These are phyloP conservation scores for Xenosphaeropsis pyriputrescens DNA, from an alignment of 2,329 filamentous ascomycete genomes.

Conservation along the genomic window DNA sequence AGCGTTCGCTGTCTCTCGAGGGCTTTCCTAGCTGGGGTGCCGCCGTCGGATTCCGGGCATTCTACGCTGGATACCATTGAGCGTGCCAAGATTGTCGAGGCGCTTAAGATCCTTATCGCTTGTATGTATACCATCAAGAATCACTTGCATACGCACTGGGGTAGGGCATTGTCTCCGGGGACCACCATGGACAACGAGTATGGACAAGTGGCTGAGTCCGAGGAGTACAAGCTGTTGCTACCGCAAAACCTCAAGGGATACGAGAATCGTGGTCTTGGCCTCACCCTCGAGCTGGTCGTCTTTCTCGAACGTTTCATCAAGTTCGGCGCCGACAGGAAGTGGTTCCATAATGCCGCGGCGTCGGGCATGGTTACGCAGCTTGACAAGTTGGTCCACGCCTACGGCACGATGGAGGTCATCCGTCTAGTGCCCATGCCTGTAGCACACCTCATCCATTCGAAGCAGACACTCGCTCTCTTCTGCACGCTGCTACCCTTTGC, in stretches of 20 bases:
- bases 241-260: constrained; percentile 32
- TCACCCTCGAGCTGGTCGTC: constrained; percentile 45
- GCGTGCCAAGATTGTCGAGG: constrained; percentile 35
- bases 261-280: constrained; percentile 41
- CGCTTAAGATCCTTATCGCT: constrained; percentile 41
- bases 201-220: constrained; percentile 17
- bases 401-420: constrained; percentile 51
- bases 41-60: constrained; percentile 18
- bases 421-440: constrained; percentile 48
- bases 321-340: constrained; percentile 34
- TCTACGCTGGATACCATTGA: neutral
- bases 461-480: constrained; percentile 47
- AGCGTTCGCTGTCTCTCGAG: constrained; percentile 42
- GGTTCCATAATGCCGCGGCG: constrained; percentile 44
- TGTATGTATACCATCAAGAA: constrained; percentile 50
- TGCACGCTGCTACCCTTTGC: constrained; percentile 46
- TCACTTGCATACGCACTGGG: constrained; percentile 48
- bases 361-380: constrained; percentile 41
- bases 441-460: constrained; percentile 49
- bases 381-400: constrained; percentile 39
- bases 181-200: constrained; percentile 14
- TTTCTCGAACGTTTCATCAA: constrained; percentile 46
- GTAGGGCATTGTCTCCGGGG: constrained; percentile 21
- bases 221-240: constrained; percentile 34
- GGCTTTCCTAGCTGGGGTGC: constrained; percentile 27